Evolutionary conservation across 306 rosid genomes (phyloP), one percentile per base, ranked within the genome.

Genomic region (Carpinus fangiana): DNA sequence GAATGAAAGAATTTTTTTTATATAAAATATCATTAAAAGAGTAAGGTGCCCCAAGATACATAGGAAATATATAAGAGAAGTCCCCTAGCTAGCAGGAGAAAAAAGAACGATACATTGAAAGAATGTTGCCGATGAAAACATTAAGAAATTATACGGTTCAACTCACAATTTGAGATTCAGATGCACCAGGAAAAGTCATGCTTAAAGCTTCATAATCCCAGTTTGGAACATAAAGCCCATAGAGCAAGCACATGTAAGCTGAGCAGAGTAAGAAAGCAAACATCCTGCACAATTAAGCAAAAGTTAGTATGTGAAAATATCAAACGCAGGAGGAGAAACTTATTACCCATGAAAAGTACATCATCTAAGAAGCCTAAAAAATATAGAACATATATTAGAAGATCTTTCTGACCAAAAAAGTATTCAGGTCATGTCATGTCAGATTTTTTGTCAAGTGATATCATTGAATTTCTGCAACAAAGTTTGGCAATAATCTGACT

Each of bases 181-280:
- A 82, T 31, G 75, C 52, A 65, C 75, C 61, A 62, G 90, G 46
- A 69, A 69, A 74, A 41, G 82, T 76, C 72, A 70, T 7, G 68
- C 70, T 75, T 26, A 89, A 67, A 82, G 60, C 43, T 48, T 73
- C 62, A 20, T 74, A 85, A 74, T 74, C 77, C 97, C 97, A 90
- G 82, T 77, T 81, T 68, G 94, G 93, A 78, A 92, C 84, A 71
- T 88, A 88, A 61, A 92, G 93, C 68, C 86, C 85, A 12, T 90
- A 88, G 53, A 90, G 86, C 76, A 88, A 81, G 84, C 85, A 71
- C 81, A 92, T 84, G 81, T 92, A 87, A 80, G 79, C 57, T 17
- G 86, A 87, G 87, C 97, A 90, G 65, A 90, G 84, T 66, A 83
- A 65, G 80, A 87, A 23, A 43, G 89, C 87, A 76, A 92, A 84